Percentiles rank a stretch among this genome's conserved stretches.
Conservation (phyloP, 306 rosid genomes). For the Gastrolobium villosum region DNA sequence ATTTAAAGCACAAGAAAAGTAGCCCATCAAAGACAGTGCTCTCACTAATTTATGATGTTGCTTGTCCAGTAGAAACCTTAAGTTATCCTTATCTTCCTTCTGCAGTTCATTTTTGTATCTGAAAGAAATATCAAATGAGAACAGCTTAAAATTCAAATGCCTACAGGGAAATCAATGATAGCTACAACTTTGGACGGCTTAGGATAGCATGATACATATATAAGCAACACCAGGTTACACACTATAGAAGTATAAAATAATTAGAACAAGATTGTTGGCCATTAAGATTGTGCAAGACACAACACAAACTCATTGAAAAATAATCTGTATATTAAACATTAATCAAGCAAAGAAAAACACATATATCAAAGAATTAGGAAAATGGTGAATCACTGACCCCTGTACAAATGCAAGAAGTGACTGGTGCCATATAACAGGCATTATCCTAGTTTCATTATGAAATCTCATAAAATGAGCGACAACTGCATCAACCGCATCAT, state of each 20-base stretch:
- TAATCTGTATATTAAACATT: not conserved
- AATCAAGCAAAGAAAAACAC: not conserved
- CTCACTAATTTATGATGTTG: slow-evolving; percentile 86
- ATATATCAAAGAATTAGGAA: not conserved
- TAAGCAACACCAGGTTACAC: not conserved
- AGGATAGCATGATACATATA: not conserved
- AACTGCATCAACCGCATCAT: slow-evolving; percentile 81
- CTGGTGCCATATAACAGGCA: slow-evolving; percentile 99
- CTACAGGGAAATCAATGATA: slow-evolving; percentile 9
- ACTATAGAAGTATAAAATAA: not conserved
- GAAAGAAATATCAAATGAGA: slow-evolving; percentile 47
- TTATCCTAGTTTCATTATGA: slow-evolving; percentile 67
- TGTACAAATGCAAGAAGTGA: slow-evolving; percentile 93
- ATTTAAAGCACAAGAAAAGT: slow-evolving; percentile 18
- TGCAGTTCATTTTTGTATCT: slow-evolving; percentile 90
- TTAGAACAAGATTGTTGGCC: not conserved
- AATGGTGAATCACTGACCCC: slow-evolving; percentile 64
- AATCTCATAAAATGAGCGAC: slow-evolving; percentile 88
- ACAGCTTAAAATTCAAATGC: slow-evolving; percentile 27
- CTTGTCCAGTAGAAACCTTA: slow-evolving; percentile 72
- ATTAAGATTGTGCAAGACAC: not conserved
- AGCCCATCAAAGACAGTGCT: slow-evolving; percentile 35
- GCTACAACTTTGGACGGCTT: slow-evolving; percentile 6
- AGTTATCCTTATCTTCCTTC: slow-evolving; percentile 78
- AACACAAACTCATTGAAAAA: not conserved